Base-by-base conservation (phyloP, 441 rosid genomes). In the Lepidium campestre region DNA sequence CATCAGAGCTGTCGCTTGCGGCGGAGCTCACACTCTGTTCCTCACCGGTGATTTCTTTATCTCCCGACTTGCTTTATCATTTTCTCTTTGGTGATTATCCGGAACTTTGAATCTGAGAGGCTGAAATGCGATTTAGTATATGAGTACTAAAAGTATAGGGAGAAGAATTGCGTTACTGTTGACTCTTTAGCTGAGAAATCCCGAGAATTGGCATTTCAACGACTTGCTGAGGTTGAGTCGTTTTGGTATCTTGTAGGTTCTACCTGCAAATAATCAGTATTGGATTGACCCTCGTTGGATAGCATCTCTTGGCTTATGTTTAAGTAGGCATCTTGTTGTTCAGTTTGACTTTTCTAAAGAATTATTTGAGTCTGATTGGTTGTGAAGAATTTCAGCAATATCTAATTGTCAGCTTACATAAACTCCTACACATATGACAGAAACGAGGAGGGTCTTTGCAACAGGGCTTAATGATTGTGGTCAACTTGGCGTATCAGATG, bases 11-110 rank as follows among this genome's bases (percentile, higher is more conserved):
- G 67, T 91, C 20, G 80, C 99, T 68, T 93, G 99, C 59, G 99
- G 99, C 23, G 99, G 99, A 32, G 97, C 99, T 65, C 99, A 93
- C 74, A 86, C 99, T 29, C 91, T 90, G 54, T 89, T 90, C 89
- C 83, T 93, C 69, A 84, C 98, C 52, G 97, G 98, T 90, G 61
- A 63, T 46, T 42, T 17, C 13, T 70, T 42, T 49, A 10, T n/a
- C 32, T 54, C 9, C 18, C 3, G 7, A 7, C 22, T 12, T 65
- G 10, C 46, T 35, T 18, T 53, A 3, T 49, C 19, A 36, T n/a
- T 44, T 32, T 34, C 15, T 40, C 29, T 69, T 58, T 48, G 4
- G 2, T 7, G 29, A 23, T 52, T 20, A 10, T 46, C 37, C n/a
- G 3, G 2, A 49, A 42, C 9, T 46, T 32, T 20, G 44, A 37